Base-by-base conservation (phyloP, 2,329 filamentous ascomycete species). In the Diaporthe eres region DNA sequence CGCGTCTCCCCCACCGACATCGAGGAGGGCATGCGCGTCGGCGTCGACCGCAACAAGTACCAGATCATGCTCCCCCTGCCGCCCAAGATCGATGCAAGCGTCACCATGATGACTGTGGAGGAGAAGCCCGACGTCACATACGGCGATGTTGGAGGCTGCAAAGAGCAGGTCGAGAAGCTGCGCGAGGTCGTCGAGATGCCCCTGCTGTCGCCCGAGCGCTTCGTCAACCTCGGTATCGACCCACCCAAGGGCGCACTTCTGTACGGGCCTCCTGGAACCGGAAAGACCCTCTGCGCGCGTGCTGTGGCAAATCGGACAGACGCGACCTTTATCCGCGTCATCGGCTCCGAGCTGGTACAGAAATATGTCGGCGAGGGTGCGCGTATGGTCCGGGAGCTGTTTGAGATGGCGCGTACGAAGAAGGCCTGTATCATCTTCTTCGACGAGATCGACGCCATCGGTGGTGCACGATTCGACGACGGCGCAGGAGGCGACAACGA, bases 391-490 rank as follows among this genome's bases (percentile, higher is more conserved):
- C 93, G 97, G 81, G 97, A 99, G 87, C 91, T 99, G 3, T 99
- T 99, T 85, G 97, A 99, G 87, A 99, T 99, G 97, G 97, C 97
- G 13, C 93, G 97, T 80, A 98, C 97, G 75, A 99, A 99, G 91
- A 99, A 99, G 87, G 97, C 97, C 0, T 99, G 97, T 86, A 99
- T 99, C 83, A 99, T 99, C 87, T 99, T 99, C 92, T 98, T 98
- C 82, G 97, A 99, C 84, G 97, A 99, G 87, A 97, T 98, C 78
- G 96, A 98, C 85, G 96, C 96, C 67, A 95, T 98, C 74, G 96
- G 96, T 83, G 96, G 96, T 80, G 96, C 96, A 53, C 95, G 96
- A 85, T 98, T 98, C 83, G 96, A 98, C 82, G 96, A 98, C 81
- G 96, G 96, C 79, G 96, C 96, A 78, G 96, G 96, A 81, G 96